Base-by-base conservation (phyloP, 2,329 filamentous ascomycete species). In the Sclerotinia borealis region DNA sequence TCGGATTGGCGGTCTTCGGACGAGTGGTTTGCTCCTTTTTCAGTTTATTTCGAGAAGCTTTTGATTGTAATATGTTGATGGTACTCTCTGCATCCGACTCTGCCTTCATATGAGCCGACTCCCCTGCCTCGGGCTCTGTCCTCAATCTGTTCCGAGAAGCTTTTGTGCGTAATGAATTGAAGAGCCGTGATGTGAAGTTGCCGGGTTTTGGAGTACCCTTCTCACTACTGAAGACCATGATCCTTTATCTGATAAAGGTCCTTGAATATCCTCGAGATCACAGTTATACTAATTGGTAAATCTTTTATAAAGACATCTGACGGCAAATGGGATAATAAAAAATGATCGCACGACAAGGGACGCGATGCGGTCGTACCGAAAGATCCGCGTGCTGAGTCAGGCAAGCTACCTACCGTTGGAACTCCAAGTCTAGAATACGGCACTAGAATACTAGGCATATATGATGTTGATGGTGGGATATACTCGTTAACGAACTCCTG, bases 91-190 rank as follows among this genome's bases (percentile, higher is more conserved):
- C 29, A 45, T 58, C 54, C 8, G 54, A 58, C 13, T 58, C 54
- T 31, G 54, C 54, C n/a, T 58, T 58, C 39, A 58, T 22, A n/a
- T 58, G 13, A 34, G 25, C 39, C 13, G 54, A 58, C 13, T 45
- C 39, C n/a, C 54, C 54, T 25, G 31, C 54, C 34, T 58, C 54
- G 10, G 39, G 29, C 19, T 25, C 39, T 37, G 52, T 62, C 27
- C 19, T 36, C 56, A 64, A 39, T 56, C 43, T 37, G 10, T 61
- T 47, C 22, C 43, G 36, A 19, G 45, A 63, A 45, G 43, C 27
- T 39, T 60, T 63, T 45, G 61, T 45, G 29, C 61, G 43, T 19
- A 63, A 47, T 22, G 61, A 58, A 47, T 51, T 47, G 22, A 63
- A 47, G 15, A 63, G 54, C n/a, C 56, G 58, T 34, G 58, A 59